phyloP scores from a whole-genome alignment of 352 stramenopile species.

The Saprolegnia diclina region DNA sequence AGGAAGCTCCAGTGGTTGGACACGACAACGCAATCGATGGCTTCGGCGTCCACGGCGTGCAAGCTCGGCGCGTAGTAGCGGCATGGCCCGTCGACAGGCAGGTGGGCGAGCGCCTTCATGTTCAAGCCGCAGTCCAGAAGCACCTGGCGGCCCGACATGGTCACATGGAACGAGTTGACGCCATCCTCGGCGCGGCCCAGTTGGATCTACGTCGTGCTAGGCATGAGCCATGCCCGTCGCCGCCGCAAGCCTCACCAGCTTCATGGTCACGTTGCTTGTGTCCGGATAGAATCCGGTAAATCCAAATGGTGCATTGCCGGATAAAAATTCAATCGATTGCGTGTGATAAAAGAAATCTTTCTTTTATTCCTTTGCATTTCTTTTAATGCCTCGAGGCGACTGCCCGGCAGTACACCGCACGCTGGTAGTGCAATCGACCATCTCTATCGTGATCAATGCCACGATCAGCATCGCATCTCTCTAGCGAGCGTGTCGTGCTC shows the following conservation, averaged over 20 bases:
- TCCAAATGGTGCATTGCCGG: too few relatives aligned
- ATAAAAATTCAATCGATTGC: too few relatives aligned
- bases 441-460: too few relatives aligned
- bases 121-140: conserved; percentile 66
- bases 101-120: conserved; percentile 29
- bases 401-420: too few relatives aligned
- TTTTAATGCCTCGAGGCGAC: too few relatives aligned
- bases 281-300: conserved; percentile 1
- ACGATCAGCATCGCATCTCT: too few relatives aligned
- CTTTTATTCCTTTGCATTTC: too few relatives aligned
- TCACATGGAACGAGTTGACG: conserved; percentile 67
- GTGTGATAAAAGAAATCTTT: too few relatives aligned
- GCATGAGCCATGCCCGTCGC: neutral
- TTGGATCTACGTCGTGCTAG: conserved; percentile 53
- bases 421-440: too few relatives aligned
- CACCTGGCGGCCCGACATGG: conserved; percentile 69
- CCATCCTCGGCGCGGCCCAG: conserved; percentile 60
- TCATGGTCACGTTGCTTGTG: conserved; percentile 3
- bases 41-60: conserved; percentile 41
- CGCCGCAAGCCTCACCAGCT: conserved; percentile 12
- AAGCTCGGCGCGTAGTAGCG: conserved; percentile 33
- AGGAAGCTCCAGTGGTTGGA: conserved; percentile 69
- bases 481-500: too few relatives aligned
- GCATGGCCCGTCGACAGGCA: conserved; percentile 22
- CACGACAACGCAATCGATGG: conserved; percentile 65